Evolutionary conservation across 768 basidiomycete species (phyloP).

Genomic region (Peribolospora baueri): DNA sequence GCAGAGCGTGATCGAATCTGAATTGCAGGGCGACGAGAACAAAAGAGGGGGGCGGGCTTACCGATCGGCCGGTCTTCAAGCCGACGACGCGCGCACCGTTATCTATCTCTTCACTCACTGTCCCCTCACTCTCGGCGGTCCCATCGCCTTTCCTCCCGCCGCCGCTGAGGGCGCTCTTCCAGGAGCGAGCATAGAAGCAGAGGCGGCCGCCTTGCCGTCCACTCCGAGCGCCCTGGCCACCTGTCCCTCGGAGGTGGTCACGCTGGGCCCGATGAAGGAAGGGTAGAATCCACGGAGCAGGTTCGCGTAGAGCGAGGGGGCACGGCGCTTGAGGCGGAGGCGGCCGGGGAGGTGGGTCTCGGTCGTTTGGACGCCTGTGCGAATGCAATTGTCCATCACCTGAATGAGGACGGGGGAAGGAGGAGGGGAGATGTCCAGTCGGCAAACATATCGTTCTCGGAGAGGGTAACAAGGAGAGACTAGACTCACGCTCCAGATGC

Average conservation of each 20-base stretch:
- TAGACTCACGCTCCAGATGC: conserved; percentile 3
- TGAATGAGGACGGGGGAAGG: neutral
- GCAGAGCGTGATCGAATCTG: conserved; percentile 5
- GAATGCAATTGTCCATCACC: conserved; percentile 85
- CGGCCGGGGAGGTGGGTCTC: conserved; percentile 71
- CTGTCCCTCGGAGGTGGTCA: neutral
- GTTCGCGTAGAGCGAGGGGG: conserved; percentile 66
- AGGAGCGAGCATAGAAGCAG: neutral
- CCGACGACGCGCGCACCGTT: neutral
- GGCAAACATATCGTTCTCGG: no score
- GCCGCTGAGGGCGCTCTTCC: no score
- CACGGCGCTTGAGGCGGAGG: conserved; percentile 48
- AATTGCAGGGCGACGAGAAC: conserved; percentile 6
- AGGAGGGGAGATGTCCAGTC: neutral
- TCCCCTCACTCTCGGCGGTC: no score
- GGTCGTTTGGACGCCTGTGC: conserved; percentile 49
- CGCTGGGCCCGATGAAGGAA: neutral
- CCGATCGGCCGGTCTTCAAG: neutral
- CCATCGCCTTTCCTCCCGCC: no score
- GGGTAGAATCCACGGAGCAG: conserved; percentile 33
- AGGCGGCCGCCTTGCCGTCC: neutral
- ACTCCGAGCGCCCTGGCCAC: neutral
- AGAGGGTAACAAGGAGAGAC: neutral
- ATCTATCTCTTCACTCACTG: no score
- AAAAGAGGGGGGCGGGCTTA: neutral